A percentile compares a stretch with the other conserved stretches of the same genome.
These are phyloP conservation scores for Hydnomerulius pinastri DNA, from an alignment of 768 basidiomycete genomes.

Conservation along the genomic window DNA sequence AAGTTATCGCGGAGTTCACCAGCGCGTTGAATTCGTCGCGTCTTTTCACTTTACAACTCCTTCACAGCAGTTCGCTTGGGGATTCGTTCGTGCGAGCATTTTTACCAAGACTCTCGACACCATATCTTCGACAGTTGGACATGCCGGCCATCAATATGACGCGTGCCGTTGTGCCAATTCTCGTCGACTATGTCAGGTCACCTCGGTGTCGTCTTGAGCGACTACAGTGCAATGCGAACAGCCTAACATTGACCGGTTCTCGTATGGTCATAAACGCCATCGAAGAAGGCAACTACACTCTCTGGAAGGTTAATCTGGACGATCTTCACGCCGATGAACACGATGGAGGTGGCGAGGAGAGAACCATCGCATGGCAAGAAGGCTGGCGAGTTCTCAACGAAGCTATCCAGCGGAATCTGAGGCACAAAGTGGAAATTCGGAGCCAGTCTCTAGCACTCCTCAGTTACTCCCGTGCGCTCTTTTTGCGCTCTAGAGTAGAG, in stretches of 20 bases:
- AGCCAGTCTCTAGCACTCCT: conserved; percentile 53
- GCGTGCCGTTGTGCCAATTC: conserved; percentile 37
- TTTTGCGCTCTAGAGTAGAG: conserved; percentile 39
- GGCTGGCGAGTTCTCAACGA: conserved; percentile 32
- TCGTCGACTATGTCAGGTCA: conserved; percentile 54
- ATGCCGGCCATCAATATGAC: conserved; percentile 56
- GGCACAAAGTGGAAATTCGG: conserved; percentile 39
- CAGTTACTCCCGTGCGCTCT: conserved; percentile 48
- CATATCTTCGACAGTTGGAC: conserved; percentile 53
- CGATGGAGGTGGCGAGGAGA: conserved; percentile 31
- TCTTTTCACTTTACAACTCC: conserved; percentile 51
- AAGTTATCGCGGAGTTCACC: conserved; percentile 41
- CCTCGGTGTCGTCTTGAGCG: conserved; percentile 48
- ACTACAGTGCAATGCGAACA: conserved; percentile 59
- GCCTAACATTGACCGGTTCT: conserved; percentile 47
- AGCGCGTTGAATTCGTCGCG: conserved; percentile 55
- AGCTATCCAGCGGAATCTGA: conserved; percentile 46
- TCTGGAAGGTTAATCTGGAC: conserved; percentile 51
- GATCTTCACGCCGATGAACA: conserved; percentile 39
- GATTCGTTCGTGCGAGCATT: conserved; percentile 53
- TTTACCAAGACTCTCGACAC: conserved; percentile 50
- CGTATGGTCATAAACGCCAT: conserved; percentile 48
- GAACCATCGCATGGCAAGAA: conserved; percentile 32
- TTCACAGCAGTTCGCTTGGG: conserved; percentile 49
- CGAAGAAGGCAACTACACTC: conserved; percentile 44